phyloP scores from a whole-genome alignment of 129 eudicot genomes.

The Silybum marianum region DNA sequence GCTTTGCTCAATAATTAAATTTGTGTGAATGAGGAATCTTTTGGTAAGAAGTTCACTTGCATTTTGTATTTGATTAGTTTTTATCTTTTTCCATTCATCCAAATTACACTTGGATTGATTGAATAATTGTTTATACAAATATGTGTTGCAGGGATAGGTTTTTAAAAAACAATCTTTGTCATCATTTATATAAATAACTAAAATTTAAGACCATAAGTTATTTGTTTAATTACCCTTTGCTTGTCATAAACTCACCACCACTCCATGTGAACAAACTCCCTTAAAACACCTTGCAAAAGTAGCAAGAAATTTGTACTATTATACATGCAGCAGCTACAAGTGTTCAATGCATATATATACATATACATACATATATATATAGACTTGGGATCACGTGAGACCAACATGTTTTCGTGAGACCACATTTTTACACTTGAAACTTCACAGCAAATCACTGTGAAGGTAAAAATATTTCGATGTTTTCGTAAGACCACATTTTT shows the following conservation, averaged over 20 bases:
- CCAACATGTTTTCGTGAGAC: no score
- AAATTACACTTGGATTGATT: conserved; percentile 26
- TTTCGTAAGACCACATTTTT: no score
- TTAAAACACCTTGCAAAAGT: conserved; percentile 28
- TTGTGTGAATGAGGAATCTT: conserved; percentile 28
- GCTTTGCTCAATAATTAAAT: conserved; percentile 10
- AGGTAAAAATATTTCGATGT: no score
- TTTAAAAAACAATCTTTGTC: conserved; percentile 11
- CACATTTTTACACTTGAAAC: no score
- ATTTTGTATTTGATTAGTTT: conserved; percentile 18
- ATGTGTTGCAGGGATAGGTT: conserved; percentile 4
- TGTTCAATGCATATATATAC: background rate
- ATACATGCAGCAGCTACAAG: conserved; percentile 22
- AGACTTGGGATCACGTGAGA: no score
- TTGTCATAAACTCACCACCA: conserved; percentile 31
- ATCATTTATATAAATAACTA: background rate
- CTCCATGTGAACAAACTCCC: conserved; percentile 33
- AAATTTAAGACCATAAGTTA: background rate
- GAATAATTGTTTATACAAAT: background rate
- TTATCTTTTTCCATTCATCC: conserved; percentile 14
- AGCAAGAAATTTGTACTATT: conserved; percentile 14
- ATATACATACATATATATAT: no score
- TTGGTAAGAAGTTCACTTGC: conserved; percentile 30
- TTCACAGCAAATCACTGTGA: no score
- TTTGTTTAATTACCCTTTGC: conserved; percentile 5